A percentile compares a stretch with the other conserved stretches of the same genome.
phyloP scores from a whole-genome alignment of 2,329 filamentous ascomycete genomes.

The Apiospora aurea region DNA sequence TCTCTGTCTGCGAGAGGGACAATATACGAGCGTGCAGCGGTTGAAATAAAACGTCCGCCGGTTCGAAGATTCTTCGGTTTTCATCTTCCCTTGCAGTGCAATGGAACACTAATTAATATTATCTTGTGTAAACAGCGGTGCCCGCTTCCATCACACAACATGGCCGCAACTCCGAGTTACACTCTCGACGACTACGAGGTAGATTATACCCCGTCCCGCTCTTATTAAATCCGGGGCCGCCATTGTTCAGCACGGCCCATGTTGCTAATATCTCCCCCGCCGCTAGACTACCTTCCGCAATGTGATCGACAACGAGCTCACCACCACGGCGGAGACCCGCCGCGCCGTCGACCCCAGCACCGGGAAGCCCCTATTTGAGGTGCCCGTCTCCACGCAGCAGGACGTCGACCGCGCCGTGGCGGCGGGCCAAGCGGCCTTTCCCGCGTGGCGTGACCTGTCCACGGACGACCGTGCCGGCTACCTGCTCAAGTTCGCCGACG shows the following conservation, averaged over 20 bases:
- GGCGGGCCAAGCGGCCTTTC: slow-evolving; percentile 37
- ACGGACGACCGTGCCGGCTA: slow-evolving; percentile 35
- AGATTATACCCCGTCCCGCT: background rate
- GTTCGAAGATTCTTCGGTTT: background rate
- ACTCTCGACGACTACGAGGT: background rate
- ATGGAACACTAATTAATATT: background rate
- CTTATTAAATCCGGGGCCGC: too few species aligned
- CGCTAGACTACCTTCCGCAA: slow-evolving; percentile 29
- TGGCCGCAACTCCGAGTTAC: background rate
- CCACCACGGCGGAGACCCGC: slow-evolving; percentile 23
- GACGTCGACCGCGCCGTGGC: slow-evolving; percentile 38
- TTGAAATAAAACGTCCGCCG: background rate
- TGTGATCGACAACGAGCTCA: slow-evolving; percentile 32
- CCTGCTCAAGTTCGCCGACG: slow-evolving; percentile 35
- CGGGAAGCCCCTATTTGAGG: slow-evolving; percentile 34
- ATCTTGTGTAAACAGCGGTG: too few species aligned
- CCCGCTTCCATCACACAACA: background rate
- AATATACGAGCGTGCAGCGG: background rate
- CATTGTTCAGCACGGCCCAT: background rate
- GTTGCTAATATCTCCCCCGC: background rate
- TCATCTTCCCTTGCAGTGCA: background rate
- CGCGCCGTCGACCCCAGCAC: slow-evolving; percentile 43
- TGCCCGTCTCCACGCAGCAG: slow-evolving; percentile 35
- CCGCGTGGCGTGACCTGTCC: slow-evolving; percentile 39
- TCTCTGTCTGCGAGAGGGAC: background rate